Evolutionary conservation across 495 filamentous ascomycete species (phyloP).

Genomic region (Lasiosphaeriaceae sp.): DNA sequence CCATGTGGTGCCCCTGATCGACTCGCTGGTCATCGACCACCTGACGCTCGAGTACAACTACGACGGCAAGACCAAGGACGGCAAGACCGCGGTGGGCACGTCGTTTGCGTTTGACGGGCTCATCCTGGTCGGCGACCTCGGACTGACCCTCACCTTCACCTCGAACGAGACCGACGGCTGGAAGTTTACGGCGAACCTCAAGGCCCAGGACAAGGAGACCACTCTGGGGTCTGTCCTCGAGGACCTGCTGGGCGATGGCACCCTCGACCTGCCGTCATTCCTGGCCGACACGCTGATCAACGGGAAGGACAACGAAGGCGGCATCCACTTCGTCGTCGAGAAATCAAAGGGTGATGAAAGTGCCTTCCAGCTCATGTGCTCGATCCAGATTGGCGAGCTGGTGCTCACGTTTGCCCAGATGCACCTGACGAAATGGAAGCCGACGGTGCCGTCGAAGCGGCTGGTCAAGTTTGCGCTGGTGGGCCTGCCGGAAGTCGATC

Average conservation of each 20-base stretch:
- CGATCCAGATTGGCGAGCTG: conserved; percentile 4
- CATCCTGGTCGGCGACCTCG: no score
- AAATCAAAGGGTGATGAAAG: neutral
- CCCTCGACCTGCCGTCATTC: neutral
- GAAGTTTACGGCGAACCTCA: neutral
- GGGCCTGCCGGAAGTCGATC: conserved; percentile 18
- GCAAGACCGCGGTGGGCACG: no score
- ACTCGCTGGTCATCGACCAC: neutral
- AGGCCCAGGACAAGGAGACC: neutral
- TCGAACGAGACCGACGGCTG: neutral
- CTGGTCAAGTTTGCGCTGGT: conserved; percentile 16
- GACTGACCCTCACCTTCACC: neutral
- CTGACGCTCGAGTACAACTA: neutral
- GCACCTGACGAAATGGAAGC: conserved; percentile 5
- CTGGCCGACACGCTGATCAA: neutral
- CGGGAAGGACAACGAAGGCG: neutral
- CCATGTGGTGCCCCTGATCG: neutral
- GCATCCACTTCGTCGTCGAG: neutral
- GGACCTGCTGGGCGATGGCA: neutral
- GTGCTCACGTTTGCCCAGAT: conserved; percentile 14
- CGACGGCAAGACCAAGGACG: no score
- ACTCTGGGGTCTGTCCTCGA: neutral
- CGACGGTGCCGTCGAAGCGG: neutral
- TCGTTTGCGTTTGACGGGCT: no score
- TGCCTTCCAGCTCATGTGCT: conserved; percentile 9